A percentile compares a stretch with the other conserved stretches of the same genome.
Evolutionary conservation across 805 yeast genomes (phyloP).

Genomic region (Saccharomycopsis fermentans): DNA sequence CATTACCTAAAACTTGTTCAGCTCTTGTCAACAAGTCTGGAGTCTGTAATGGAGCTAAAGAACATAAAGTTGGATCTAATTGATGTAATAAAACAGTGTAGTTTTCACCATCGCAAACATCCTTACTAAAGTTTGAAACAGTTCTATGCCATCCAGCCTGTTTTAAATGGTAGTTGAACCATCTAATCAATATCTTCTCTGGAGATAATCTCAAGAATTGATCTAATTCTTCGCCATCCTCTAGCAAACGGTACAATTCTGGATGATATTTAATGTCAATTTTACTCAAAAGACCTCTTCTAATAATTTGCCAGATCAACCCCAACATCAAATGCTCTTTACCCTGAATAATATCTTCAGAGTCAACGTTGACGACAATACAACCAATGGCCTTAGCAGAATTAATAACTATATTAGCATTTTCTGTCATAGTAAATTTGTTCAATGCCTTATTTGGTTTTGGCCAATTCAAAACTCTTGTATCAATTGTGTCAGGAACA

Average conservation of each 20-base stretch:
- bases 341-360: slow-evolving; percentile 92
- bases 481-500: slow-evolving; percentile 96
- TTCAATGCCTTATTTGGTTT: slow-evolving; percentile 72
- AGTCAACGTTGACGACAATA: slow-evolving; percentile 93
- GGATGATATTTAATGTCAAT: slow-evolving; percentile 96
- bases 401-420: slow-evolving; percentile 94
- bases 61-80: slow-evolving; percentile 74
- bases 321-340: slow-evolving; percentile 88
- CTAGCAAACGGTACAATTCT: slow-evolving; percentile 85
- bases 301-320: slow-evolving; percentile 91
- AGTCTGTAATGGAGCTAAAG: slow-evolving; percentile 73
- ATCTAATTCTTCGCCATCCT: slow-evolving; percentile 94
- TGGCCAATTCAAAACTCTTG: slow-evolving; percentile 89
- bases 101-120: slow-evolving; percentile 90
- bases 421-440: slow-evolving; percentile 92
- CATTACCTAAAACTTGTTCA: slow-evolving; percentile 73
- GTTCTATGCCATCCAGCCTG: slow-evolving; percentile 85
- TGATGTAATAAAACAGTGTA: slow-evolving; percentile 86
- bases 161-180: slow-evolving; percentile 94
- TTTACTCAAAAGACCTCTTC: slow-evolving; percentile 89
- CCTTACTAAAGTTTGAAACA: slow-evolving; percentile 77
- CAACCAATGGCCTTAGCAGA: slow-evolving; percentile 99
- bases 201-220: slow-evolving; percentile 96
- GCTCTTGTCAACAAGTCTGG: slow-evolving; percentile 70
- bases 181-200: slow-evolving; percentile 89